A percentile compares a stretch with the other conserved stretches of the same genome.
These are phyloP conservation scores for Mycosarcoma mackinlayi DNA, from an alignment of 1,284 basidiomycete genomes.

Conservation along the genomic window DNA sequence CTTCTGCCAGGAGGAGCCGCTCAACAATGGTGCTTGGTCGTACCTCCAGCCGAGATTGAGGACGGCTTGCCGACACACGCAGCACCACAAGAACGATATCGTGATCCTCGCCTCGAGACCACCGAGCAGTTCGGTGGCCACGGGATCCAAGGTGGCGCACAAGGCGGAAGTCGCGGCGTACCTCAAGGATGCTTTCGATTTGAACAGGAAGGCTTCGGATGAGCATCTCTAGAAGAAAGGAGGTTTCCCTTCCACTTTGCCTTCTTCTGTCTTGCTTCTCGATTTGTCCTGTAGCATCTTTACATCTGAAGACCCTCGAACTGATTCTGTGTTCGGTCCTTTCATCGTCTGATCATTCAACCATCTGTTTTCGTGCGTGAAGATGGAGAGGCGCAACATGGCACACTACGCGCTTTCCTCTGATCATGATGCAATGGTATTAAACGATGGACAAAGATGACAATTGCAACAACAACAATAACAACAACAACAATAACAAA, in stretches of 20 bases:
- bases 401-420: no score
- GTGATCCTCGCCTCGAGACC: conserved; percentile 64
- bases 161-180: conserved; percentile 63
- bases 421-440: no score
- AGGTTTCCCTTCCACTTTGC: no score
- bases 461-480: no score
- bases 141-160: conserved; percentile 80
- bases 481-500: no score
- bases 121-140: conserved; percentile 74
- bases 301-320: no score
- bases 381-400: no score
- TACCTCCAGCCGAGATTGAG: conserved; percentile 83
- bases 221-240: conserved; percentile 10
- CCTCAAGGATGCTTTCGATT: conserved; percentile 60
- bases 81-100: conserved; percentile 84
- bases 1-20: conserved; percentile 91
- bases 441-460: no score
- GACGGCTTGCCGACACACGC: conserved; percentile 61
- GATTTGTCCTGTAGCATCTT: no score
- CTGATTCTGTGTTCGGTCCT: no score
- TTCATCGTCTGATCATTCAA: no score
- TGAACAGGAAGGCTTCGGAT: conserved; percentile 49
- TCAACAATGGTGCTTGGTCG: conserved; percentile 80
- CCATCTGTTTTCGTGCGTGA: no score
- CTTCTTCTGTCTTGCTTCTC: not conserved